Base-by-base conservation (phyloP, 78 protist species). In the Dictyostelium purpureum region DNA sequence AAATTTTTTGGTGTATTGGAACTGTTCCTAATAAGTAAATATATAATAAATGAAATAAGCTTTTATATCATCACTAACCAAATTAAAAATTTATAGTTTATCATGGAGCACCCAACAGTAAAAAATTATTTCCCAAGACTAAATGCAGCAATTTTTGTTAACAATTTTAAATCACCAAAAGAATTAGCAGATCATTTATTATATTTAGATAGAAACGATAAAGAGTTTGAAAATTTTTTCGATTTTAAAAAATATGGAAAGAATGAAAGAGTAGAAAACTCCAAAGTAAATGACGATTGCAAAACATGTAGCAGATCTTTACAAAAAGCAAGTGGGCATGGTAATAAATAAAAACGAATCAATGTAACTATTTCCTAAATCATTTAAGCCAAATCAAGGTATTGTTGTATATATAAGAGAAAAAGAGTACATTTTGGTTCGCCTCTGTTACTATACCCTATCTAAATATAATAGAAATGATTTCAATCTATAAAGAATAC, bases 1-100 rank as follows among this genome's bases (percentile, higher is more conserved):
- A 94, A 94, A 52, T 26, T 94, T n/a, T 94, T 83, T 85, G 89
- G 88, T 57, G 75, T 83, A 67, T 79, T 45, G 78, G 94, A n/a
- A 49, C 78, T 2, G 88, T 76, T 21, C 87, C 88, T 61, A n/a
- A n/a, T n/a, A n/a, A n/a, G n/a, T n/a, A n/a, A n/a, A n/a, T n/a
- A n/a, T n/a, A n/a, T n/a, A n/a, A n/a, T n/a, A n/a, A n/a, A n/a
- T n/a, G n/a, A n/a, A n/a, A n/a, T n/a, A n/a, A n/a, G n/a, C n/a
- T n/a, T n/a, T n/a, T n/a, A n/a, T n/a, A n/a, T n/a, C n/a, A n/a
- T n/a, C n/a, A n/a, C n/a, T n/a, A n/a, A n/a, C n/a, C n/a, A n/a
- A n/a, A n/a, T n/a, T n/a, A n/a, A n/a, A n/a, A n/a, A n/a, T n/a
- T n/a, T n/a, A n/a, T n/a, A n/a, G 69, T 90, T 6, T 90, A 90